Evolutionary conservation across 2,329 filamentous ascomycete genomes (phyloP).

Genomic region (Pleoardoris graminearum): DNA sequence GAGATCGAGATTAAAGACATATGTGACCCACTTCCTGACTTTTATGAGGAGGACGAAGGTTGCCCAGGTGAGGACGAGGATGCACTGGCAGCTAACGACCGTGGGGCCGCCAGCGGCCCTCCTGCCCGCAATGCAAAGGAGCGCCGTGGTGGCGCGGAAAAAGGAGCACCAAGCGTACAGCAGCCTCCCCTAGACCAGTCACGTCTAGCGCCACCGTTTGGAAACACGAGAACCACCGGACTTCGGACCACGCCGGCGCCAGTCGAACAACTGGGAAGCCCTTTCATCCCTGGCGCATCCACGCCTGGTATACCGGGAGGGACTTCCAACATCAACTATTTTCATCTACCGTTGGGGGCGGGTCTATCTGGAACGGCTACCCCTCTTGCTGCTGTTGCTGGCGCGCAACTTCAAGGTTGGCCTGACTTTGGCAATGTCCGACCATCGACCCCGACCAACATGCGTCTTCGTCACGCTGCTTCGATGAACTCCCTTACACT

Average conservation of each 20-base stretch:
- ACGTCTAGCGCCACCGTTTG: constrained; percentile 28
- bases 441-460: constrained; percentile 39
- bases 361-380: constrained; percentile 76
- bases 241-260: constrained; percentile 36
- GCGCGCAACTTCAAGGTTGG: constrained; percentile 65
- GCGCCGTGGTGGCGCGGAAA: constrained; percentile 31
- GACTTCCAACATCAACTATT: constrained; percentile 78
- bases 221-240: constrained; percentile 31
- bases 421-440: constrained; percentile 40
- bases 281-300: constrained; percentile 50
- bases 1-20: constrained; percentile 94
- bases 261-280: constrained; percentile 42
- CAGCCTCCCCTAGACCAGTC: constrained; percentile 21
- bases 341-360: constrained; percentile 74
- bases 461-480: constrained; percentile 42
- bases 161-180: constrained; percentile 20
- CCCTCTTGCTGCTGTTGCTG: constrained; percentile 76
- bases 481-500: constrained; percentile 52
- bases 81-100: constrained; percentile 18
- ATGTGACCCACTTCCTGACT: constrained; percentile 91
- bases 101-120: constrained; percentile 30
- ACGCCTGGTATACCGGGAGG: constrained; percentile 68
- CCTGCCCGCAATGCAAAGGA: constrained; percentile 41
- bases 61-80: constrained; percentile 60
- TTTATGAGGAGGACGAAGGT: constrained; percentile 83